Evolutionary conservation across 306 rosid genomes (phyloP).

Genomic region (Inga laurina): DNA sequence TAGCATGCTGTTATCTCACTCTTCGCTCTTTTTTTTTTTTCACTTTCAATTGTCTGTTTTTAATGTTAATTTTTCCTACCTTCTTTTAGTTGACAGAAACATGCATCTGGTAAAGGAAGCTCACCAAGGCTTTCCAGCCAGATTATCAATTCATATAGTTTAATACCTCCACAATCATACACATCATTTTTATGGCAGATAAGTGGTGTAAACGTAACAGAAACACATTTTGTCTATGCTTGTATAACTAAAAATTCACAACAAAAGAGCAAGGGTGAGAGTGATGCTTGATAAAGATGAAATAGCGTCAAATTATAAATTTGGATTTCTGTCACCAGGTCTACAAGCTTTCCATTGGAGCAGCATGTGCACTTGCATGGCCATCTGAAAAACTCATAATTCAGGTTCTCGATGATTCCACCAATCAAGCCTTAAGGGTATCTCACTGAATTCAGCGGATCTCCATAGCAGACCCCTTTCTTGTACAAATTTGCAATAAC

Average conservation of each 20-base stretch:
- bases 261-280: background rate
- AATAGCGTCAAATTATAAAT: constrained; percentile 24
- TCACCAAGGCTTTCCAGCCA: background rate
- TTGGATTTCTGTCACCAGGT: constrained; percentile 44
- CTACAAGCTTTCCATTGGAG: constrained; percentile 64
- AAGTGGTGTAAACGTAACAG: background rate
- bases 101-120: constrained; percentile 17
- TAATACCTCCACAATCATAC: background rate
- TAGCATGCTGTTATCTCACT: background rate
- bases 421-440: constrained; percentile 56
- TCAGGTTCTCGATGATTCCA: constrained; percentile 67
- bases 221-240: constrained; percentile 17
- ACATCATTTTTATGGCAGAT: background rate
- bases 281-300: background rate
- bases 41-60: background rate
- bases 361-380: constrained; percentile 59
- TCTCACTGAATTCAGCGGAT: constrained; percentile 15
- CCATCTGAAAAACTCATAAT: constrained; percentile 54
- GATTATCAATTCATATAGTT: constrained; percentile 22
- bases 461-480: constrained; percentile 12
- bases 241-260: constrained; percentile 21
- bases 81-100: constrained; percentile 12
- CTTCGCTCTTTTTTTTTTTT: background rate
- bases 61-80: background rate
- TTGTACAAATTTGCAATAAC: constrained; percentile 10